These are phyloP conservation scores for Davidsoniella eucalypti DNA, from an alignment of 2,329 filamentous ascomycete species.

Conservation along the genomic window DNA sequence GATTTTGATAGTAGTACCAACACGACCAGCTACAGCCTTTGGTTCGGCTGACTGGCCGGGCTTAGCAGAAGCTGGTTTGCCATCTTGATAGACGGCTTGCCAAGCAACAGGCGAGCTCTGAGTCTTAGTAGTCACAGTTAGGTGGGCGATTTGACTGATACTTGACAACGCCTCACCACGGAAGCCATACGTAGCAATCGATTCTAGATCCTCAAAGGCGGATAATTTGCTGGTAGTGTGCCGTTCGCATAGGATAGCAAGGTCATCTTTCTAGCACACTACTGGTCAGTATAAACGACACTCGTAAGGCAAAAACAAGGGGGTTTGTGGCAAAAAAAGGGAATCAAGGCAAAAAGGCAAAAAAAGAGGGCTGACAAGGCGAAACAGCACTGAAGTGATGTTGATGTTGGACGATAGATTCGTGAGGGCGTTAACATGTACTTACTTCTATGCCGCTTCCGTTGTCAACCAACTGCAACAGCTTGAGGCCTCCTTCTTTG, in stretches of 20 bases:
- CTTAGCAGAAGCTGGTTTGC: slow-evolving; percentile 66
- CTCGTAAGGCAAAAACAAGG: too few relatives aligned
- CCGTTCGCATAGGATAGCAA: slow-evolving; percentile 82
- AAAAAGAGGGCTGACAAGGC: too few relatives aligned
- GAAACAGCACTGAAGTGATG: neutral
- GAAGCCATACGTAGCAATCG: slow-evolving; percentile 93
- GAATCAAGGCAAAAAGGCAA: neutral
- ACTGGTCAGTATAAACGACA: slow-evolving; percentile 15
- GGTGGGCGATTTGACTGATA: slow-evolving; percentile 94
- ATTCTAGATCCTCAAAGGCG: slow-evolving; percentile 76
- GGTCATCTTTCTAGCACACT: slow-evolving; percentile 59
- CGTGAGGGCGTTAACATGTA: slow-evolving; percentile 12
- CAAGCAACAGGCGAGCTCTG: slow-evolving; percentile 76
- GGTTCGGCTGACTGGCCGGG: slow-evolving; percentile 77
- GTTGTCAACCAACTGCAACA: slow-evolving; percentile 95
- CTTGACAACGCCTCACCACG: slow-evolving; percentile 90
- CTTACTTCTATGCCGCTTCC: slow-evolving; percentile 83
- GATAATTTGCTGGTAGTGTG: slow-evolving; percentile 96
- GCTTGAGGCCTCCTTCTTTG: slow-evolving; percentile 87
- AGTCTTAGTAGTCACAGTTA: slow-evolving; percentile 88
- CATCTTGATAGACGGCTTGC: slow-evolving; percentile 75
- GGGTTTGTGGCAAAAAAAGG: too few relatives aligned
- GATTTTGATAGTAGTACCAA: slow-evolving; percentile 87
- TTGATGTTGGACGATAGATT: neutral
- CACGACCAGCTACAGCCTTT: slow-evolving; percentile 71